Evolutionary conservation across 345 rosid species (phyloP).

Genomic region (Acer negundo): DNA sequence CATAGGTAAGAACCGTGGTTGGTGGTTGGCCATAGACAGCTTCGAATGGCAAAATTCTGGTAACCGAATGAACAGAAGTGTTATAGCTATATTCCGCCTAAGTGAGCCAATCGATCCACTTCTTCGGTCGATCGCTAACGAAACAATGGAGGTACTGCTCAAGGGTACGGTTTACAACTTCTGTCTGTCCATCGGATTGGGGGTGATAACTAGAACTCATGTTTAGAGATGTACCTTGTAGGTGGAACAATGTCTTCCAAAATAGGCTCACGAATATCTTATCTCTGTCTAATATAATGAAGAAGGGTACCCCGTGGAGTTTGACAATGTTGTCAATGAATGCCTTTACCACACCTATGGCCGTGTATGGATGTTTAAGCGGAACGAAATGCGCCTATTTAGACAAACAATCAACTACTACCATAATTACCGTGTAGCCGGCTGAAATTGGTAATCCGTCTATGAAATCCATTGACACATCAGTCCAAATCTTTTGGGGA

Average conservation of each 20-base stretch:
- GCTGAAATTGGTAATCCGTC: not conserved
- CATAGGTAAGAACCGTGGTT: no score
- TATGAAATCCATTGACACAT: conserved; percentile 4
- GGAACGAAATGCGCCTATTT: not conserved
- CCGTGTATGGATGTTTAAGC: not conserved
- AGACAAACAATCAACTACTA: not conserved
- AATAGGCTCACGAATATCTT: not conserved
- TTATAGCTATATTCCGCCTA: not conserved
- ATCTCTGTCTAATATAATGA: not conserved
- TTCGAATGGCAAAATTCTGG: not conserved
- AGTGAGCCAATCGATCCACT: no score
- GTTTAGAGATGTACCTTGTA: not conserved
- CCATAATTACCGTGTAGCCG: not conserved
- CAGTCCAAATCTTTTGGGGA: not conserved
- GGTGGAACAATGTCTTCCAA: not conserved
- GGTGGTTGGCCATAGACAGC: not conserved
- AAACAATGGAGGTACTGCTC: no score
- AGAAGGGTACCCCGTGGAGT: not conserved
- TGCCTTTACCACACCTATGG: not conserved
- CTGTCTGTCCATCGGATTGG: not conserved
- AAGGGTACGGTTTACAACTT: no score
- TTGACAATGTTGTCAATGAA: not conserved
- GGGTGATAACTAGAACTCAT: not conserved
- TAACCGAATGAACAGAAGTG: rapidly evolving
- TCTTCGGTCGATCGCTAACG: no score